Evolutionary conservation across 306 rosid species (phyloP).

Genomic region (Pueraria montana): DNA sequence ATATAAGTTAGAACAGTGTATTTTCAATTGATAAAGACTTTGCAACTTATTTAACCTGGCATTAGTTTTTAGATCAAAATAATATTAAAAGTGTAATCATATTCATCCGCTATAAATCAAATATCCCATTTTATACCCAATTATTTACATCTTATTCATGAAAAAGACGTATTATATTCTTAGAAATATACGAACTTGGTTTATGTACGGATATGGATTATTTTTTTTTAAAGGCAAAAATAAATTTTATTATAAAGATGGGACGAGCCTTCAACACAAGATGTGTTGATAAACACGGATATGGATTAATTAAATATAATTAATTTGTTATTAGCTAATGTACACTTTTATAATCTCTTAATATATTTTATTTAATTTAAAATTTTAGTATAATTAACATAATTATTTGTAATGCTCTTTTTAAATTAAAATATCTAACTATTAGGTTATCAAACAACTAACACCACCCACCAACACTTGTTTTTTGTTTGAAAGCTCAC

Average conservation of each 20-base stretch:
- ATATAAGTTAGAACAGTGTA: no score
- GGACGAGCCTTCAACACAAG: no score
- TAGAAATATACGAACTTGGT: no score
- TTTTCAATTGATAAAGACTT: background rate
- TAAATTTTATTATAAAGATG: no score
- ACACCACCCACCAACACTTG: background rate
- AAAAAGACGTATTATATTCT: no score
- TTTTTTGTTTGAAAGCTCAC: no score
- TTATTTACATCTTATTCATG: background rate
- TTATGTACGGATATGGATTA: no score
- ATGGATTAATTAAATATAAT: background rate
- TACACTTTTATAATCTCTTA: background rate
- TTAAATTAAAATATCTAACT: background rate
- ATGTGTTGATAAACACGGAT: background rate
- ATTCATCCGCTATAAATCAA: background rate
- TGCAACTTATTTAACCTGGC: background rate
- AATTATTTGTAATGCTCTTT: background rate
- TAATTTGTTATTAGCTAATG: background rate
- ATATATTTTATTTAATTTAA: background rate
- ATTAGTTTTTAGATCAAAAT: background rate
- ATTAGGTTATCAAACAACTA: background rate
- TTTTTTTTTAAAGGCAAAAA: no score
- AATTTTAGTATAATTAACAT: background rate
- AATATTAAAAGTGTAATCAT: no score
- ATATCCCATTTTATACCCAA: background rate